Conservation (phyloP, 306 rosid species). For the Quercus alba region DNA sequence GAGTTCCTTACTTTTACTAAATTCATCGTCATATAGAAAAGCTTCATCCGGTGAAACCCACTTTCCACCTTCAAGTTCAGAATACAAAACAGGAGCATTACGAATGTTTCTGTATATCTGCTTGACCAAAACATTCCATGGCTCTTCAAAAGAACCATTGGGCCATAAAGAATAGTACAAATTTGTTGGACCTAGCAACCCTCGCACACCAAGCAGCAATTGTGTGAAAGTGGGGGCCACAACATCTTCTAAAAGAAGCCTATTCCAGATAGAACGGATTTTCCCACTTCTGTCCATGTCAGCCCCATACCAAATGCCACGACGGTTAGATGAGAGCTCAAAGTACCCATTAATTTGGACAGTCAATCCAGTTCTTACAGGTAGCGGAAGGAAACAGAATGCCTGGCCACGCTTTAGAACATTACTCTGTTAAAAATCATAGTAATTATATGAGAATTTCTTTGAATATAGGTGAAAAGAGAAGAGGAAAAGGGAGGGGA, state of each 20-base stretch:
- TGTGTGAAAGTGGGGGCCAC: constrained; percentile 78
- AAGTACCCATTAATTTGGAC: constrained; percentile 96
- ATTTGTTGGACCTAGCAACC: constrained; percentile 58
- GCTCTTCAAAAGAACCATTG: constrained; percentile 89
- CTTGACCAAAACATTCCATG: constrained; percentile 81
- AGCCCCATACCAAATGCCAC: constrained; percentile 98
- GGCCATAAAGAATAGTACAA: constrained; percentile 88
- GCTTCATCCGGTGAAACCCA: constrained; percentile 90
- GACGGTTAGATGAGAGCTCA: constrained; percentile 95
- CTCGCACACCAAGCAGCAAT: constrained; percentile 67
- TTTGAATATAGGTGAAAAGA: constrained; percentile 10
- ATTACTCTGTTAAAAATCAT: constrained; percentile 59
- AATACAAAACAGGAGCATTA: constrained; percentile 61
- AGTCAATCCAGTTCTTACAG: constrained; percentile 84
- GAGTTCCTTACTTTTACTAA: constrained; percentile 62
- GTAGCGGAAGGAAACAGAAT: constrained; percentile 95
- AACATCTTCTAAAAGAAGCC: constrained; percentile 83
- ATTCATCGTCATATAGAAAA: constrained; percentile 80
- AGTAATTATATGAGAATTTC: constrained; percentile 28
- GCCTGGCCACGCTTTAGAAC: constrained; percentile 78
- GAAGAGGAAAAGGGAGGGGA: constrained; percentile 15
- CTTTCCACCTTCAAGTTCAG: constrained; percentile 78
- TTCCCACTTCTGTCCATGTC: constrained; percentile 99
- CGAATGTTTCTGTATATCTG: constrained; percentile 62
- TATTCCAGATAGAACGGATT: constrained; percentile 94